A percentile compares a stretch with the other conserved stretches of the same genome.
Evolutionary conservation across 1,284 basidiomycete species (phyloP).

Genomic region (Ustilago loliicola): DNA sequence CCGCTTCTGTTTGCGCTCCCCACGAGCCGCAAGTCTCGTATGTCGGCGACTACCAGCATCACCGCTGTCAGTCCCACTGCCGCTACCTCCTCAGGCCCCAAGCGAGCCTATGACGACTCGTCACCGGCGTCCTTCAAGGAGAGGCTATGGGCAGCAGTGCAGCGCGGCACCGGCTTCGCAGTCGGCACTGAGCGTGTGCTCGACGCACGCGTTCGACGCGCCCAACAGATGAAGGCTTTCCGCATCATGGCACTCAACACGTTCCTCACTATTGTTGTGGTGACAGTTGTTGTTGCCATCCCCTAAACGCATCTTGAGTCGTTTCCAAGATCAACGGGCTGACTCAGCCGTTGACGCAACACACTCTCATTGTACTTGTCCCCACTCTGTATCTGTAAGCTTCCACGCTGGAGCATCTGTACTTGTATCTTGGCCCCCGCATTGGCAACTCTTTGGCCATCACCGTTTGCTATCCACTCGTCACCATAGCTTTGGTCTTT

Average conservation of each 20-base stretch:
- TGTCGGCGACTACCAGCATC: constrained; percentile 32
- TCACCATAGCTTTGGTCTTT: constrained; percentile 9
- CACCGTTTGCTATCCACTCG: constrained; percentile 11
- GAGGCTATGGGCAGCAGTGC: constrained; percentile 35
- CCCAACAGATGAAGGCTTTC: constrained; percentile 53
- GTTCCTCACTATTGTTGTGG: constrained; percentile 30
- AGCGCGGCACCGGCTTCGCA: constrained; percentile 53
- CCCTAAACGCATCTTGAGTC: constrained; percentile 21
- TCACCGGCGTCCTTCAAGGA: constrained; percentile 1
- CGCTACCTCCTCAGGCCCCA: neutral
- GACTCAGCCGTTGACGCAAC: constrained; percentile 4
- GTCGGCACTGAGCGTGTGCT: constrained; percentile 54
- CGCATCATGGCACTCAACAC: constrained; percentile 43
- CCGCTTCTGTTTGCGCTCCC: constrained; percentile 32
- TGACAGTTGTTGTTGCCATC: constrained; percentile 46
- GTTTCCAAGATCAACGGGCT: neutral
- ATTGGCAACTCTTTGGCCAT: neutral
- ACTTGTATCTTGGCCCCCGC: constrained; percentile 19
- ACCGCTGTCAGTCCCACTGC: constrained; percentile 16
- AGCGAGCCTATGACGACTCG: constrained; percentile 27
- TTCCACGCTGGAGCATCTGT: constrained; percentile 7
- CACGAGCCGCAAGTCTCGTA: constrained; percentile 21
- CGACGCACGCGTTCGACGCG: constrained; percentile 45
- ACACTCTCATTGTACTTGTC: neutral
- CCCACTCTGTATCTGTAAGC: constrained; percentile 13